Base-by-base conservation (phyloP, 345 rosid species). In the Eucalyptus pauciflora region DNA sequence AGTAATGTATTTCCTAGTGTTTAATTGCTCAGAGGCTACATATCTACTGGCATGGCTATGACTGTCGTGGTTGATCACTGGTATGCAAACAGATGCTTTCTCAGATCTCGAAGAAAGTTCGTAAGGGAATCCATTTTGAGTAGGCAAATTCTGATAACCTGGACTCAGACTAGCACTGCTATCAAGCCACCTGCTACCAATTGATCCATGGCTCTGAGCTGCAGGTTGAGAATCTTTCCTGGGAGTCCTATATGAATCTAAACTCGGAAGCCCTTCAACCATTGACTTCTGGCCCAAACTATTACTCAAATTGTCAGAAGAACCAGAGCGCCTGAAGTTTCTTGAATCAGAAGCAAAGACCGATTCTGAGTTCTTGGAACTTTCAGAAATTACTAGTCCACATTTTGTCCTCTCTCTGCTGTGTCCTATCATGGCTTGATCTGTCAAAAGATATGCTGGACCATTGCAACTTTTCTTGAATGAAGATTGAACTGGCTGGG, bases 231-330 rank as follows among this genome's bases (percentile, higher is more conserved):
- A 89, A 90, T 89, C 92, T 90, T 91, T 91, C 92, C 90, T 93
- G 90, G 89, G 88, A 79, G 94, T 86, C 54, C 93, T 94, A 50
- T 95, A 92, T 25, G 95, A 93, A 89, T 90, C 94, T 89, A 93
- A 88, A 93, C 85, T 91, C 12, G 95, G 94, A 87, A 85, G 93
- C 64, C 88, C 54, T 91, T 95, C 97, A 89, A 54, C 93, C 31
- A 93, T 64, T 22, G 95, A 87, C 90, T 89, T 95, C 93, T 94
- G 97, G 92, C 87, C 93, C 91, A 94, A 91, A 92, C 93, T 92
- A 90, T 88, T 88, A 87, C 88, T 89, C 90, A 92, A 92, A 83
- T 93, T 96, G 79, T 94, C 96, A 93, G 94, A 94, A 79, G 94
- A 91, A 93, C 90, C 91, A 81, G 95, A 93, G 81, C 90, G 93